Evolutionary conservation across 2,329 filamentous ascomycete species (phyloP).

Genomic region (Cladosporium cucumerinum): DNA sequence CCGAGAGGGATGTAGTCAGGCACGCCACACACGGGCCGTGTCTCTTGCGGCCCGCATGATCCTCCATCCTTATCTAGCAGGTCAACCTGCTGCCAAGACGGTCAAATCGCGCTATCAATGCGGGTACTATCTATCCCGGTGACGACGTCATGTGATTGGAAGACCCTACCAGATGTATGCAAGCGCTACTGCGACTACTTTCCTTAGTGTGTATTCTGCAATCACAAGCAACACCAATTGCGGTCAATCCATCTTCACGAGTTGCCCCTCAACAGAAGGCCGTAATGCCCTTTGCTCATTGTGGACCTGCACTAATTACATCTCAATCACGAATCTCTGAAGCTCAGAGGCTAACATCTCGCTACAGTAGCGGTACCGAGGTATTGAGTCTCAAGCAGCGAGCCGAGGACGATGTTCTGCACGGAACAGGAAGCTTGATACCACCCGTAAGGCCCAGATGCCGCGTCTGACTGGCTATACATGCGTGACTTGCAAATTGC

Average conservation of each 20-base stretch:
- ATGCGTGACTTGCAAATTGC: conserved; percentile 7
- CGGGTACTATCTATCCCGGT: not conserved
- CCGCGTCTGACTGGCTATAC: not conserved
- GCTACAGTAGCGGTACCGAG: not conserved
- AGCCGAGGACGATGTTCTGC: conserved; percentile 1
- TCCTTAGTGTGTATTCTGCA: not conserved
- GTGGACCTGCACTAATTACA: conserved; percentile 3
- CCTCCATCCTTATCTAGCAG: conserved; percentile 8
- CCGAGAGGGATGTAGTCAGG: not conserved
- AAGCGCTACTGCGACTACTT: not conserved
- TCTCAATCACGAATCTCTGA: not conserved
- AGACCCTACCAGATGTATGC: not conserved
- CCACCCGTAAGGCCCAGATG: not conserved
- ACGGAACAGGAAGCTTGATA: conserved; percentile 2
- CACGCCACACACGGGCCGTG: not conserved
- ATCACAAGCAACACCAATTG: conserved; percentile 4
- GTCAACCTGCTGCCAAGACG: not conserved
- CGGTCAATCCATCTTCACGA: not conserved
- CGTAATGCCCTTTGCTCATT: not conserved
- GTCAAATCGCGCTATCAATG: not conserved
- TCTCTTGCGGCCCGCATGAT: not conserved
- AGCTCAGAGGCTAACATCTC: not conserved
- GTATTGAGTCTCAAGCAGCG: not conserved
- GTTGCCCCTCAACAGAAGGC: not conserved
- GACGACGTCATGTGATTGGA: not conserved